A percentile compares a stretch with the other conserved stretches of the same genome.
Conservation (phyloP, 257 asterid species). For the Solanum medicagineum region DNA sequence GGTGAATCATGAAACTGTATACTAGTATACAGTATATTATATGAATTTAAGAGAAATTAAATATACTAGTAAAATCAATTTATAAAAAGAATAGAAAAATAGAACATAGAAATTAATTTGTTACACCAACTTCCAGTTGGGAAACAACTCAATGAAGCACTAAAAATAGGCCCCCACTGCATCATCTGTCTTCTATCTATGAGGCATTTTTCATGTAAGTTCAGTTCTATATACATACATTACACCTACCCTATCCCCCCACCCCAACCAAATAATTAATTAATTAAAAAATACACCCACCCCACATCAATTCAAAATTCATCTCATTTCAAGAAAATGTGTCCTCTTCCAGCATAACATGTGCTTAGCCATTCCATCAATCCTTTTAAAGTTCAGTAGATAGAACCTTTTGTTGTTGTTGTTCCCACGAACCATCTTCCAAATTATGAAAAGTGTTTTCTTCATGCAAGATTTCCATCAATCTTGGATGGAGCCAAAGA, state of each 20-base stretch:
- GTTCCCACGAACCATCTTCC: background rate
- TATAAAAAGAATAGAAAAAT: background rate
- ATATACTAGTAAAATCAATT: background rate
- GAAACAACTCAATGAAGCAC: conserved; percentile 25
- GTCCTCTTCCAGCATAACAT: conserved; percentile 28
- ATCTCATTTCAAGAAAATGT: conserved; percentile 22
- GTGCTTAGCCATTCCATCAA: conserved; percentile 23
- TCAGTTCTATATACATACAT: background rate
- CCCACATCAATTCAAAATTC: conserved; percentile 23
- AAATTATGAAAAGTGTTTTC: no score
- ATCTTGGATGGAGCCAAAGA: no score
- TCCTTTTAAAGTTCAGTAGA: background rate
- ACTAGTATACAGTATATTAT: background rate
- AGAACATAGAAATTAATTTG: background rate
- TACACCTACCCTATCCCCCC: background rate
- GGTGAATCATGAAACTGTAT: background rate
- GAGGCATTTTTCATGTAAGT: conserved; percentile 13
- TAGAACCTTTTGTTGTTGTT: background rate
- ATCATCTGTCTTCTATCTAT: conserved; percentile 11
- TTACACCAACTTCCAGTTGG: conserved; percentile 14
- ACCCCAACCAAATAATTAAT: background rate
- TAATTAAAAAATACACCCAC: background rate
- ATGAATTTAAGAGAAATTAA: background rate
- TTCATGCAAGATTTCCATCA: no score
- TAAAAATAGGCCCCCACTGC: conserved; percentile 26